A percentile compares a stretch with the other conserved stretches of the same genome.
phyloP scores from a whole-genome alignment of 805 yeast species.

The Kodamaea kaohsiungensis region DNA sequence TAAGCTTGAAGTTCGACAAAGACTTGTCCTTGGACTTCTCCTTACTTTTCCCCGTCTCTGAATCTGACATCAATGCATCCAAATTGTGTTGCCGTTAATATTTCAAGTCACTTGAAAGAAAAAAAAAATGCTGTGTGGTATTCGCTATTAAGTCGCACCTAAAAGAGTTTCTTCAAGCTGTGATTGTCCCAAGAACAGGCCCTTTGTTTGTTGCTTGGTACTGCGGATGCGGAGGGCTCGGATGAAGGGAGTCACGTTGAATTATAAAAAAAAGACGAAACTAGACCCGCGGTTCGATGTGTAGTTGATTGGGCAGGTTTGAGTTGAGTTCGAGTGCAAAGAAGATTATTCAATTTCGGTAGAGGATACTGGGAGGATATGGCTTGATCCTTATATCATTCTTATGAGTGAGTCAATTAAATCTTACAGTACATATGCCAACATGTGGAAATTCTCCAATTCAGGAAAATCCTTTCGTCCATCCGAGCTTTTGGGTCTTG shows the following conservation, averaged over 20 bases:
- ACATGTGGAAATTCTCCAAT: not conserved
- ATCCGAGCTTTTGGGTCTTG: not conserved
- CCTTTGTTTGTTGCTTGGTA: not conserved
- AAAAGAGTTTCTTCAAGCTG: not conserved
- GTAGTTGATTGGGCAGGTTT: not conserved
- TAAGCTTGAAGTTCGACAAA: constrained; percentile 34
- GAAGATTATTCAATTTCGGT: not conserved
- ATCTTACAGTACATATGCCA: not conserved
- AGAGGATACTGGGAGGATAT: not conserved
- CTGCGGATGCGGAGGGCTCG: not conserved
- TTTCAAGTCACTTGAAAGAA: not conserved
- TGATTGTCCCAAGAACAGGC: not conserved
- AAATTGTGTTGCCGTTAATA: not conserved
- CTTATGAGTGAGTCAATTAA: not conserved
- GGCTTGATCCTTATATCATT: not conserved
- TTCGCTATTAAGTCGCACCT: not conserved
- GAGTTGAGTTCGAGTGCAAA: not conserved
- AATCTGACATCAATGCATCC: constrained; percentile 2
- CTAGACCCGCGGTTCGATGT: not conserved
- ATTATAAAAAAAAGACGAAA: not conserved
- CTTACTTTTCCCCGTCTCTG: constrained; percentile 3
- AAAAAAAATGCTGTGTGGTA: not conserved
- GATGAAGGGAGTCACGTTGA: constrained; percentile 1
- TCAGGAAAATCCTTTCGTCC: not conserved
- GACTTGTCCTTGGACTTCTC: constrained; percentile 17